A percentile compares a stretch with the other conserved stretches of the same genome.
These are phyloP conservation scores for Miscanthus lutarioriparius DNA, from an alignment of 176 grass and related monocot species.

Conservation along the genomic window DNA sequence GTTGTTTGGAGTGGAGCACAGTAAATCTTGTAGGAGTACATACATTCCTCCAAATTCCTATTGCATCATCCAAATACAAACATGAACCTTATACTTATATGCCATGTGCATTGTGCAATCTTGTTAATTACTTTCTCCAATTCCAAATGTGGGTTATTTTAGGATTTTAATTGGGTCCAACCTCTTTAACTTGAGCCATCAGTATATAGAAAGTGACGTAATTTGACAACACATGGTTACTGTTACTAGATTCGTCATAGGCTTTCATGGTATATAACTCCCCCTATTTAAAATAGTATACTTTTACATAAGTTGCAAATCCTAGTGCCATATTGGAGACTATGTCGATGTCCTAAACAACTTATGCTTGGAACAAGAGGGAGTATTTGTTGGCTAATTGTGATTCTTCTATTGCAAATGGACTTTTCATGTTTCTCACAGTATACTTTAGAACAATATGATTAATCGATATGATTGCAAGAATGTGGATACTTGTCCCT, in stretches of 20 bases:
- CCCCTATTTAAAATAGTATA: background rate
- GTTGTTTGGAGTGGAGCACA: background rate
- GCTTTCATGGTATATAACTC: background rate
- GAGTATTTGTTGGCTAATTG: background rate
- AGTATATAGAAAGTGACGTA: background rate
- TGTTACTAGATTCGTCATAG: background rate
- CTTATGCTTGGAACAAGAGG: background rate
- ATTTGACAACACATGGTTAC: background rate
- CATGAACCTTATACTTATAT: background rate
- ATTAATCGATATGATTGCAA: background rate
- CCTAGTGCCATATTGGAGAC: background rate
- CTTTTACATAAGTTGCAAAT: background rate
- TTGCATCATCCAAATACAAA: background rate
- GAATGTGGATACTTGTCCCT: background rate
- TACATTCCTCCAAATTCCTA: background rate
- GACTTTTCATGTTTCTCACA: background rate
- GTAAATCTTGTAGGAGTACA: background rate
- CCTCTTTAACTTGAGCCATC: background rate
- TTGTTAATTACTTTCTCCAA: background rate
- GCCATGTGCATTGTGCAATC: background rate
- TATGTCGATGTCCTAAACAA: background rate
- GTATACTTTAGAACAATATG: background rate
- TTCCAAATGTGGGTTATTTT: background rate
- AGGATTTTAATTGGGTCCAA: background rate
- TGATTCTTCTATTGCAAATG: background rate